Conservation (phyloP, 768 basidiomycete genomes). For the Gymnopilus junonius region DNA sequence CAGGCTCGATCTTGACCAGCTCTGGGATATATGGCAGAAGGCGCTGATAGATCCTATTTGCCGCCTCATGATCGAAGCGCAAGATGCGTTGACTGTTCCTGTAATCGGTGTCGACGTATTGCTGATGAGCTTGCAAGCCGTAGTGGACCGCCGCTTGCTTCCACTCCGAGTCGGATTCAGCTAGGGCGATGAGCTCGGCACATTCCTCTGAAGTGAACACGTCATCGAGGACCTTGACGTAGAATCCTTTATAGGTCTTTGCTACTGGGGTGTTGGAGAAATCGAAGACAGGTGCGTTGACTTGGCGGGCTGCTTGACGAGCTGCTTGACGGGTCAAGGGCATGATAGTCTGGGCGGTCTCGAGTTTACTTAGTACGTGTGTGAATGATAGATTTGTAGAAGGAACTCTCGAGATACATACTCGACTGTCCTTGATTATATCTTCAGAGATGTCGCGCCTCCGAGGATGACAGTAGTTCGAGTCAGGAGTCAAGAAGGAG, state of each 20-base stretch:
- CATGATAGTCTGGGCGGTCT: too few relatives aligned
- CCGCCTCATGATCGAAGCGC: constrained; percentile 36
- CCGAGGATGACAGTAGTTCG: too few relatives aligned
- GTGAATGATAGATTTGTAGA: too few relatives aligned
- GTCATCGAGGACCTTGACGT: constrained; percentile 47
- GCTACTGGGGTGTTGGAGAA: constrained; percentile 42
- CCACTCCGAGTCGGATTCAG: constrained; percentile 41
- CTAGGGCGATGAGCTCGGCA: constrained; percentile 38
- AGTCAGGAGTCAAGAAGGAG: too few relatives aligned
- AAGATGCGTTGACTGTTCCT: constrained; percentile 45
- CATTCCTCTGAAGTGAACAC: constrained; percentile 47
- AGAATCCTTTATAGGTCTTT: constrained; percentile 39
- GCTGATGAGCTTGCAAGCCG: constrained; percentile 27
- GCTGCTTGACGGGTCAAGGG: too few relatives aligned
- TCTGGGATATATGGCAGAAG: constrained; percentile 43
- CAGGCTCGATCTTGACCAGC: constrained; percentile 35
- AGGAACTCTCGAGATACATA: too few relatives aligned
- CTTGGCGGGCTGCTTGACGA: too few relatives aligned
- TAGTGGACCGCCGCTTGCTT: constrained; percentile 40
- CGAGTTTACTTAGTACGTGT: too few relatives aligned
- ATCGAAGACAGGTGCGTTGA: constrained; percentile 34
- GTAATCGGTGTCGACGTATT: constrained; percentile 40
- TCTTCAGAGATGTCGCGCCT: too few relatives aligned
- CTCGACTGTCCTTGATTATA: too few relatives aligned
- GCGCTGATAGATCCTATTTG: constrained; percentile 40